Evolutionary conservation across 176 grass and related monocot species (phyloP).

Genomic region (Oryza longistaminata): DNA sequence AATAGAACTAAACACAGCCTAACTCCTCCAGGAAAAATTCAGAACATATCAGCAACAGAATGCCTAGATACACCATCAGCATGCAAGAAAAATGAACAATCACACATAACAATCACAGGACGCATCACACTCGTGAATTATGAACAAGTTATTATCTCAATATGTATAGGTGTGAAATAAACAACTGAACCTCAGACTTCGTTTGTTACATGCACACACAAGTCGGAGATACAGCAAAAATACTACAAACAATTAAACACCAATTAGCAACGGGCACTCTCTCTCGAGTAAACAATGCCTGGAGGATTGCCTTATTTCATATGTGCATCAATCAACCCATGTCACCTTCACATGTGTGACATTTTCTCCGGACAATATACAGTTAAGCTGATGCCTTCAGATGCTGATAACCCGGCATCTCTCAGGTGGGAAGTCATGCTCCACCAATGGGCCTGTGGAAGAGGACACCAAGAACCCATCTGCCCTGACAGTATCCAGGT

Average conservation of each 20-base stretch:
- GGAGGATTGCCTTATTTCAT: background rate
- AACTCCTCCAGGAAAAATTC: too few species aligned
- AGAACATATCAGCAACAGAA: background rate
- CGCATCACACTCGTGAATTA: background rate
- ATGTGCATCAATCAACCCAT: background rate
- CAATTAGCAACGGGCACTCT: background rate
- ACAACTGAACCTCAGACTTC: background rate
- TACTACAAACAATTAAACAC: background rate
- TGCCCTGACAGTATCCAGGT: constrained; percentile 53
- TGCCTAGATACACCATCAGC: background rate
- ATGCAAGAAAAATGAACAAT: too few species aligned
- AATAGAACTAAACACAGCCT: too few species aligned
- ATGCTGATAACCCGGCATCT: constrained; percentile 70
- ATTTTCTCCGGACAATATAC: background rate
- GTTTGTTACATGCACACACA: background rate
- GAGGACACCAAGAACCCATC: constrained; percentile 48
- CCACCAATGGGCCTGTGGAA: constrained; percentile 38
- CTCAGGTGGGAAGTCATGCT: constrained; percentile 47
- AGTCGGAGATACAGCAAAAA: background rate
- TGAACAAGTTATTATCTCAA: background rate
- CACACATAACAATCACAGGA: background rate
- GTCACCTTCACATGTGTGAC: too few species aligned
- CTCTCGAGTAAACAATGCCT: too few species aligned
- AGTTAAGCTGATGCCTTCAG: constrained; percentile 36
- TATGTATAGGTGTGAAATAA: background rate